A percentile compares a stretch with the other conserved stretches of the same genome.
Evolutionary conservation across 305 asterid genomes (phyloP).

Genomic region (Fraxinus velutina): DNA sequence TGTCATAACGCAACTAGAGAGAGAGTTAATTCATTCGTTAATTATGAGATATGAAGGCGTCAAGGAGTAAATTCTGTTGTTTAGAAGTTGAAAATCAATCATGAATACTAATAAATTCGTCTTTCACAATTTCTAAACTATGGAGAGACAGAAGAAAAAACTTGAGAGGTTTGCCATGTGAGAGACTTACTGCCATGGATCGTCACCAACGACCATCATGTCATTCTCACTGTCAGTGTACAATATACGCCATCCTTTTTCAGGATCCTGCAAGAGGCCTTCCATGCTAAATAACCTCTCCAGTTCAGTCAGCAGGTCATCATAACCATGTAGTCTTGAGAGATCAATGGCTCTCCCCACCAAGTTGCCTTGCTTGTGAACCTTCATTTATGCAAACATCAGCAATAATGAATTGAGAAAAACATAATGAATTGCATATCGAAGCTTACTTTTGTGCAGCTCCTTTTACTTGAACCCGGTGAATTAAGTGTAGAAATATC

Average conservation of each 20-base stretch:
- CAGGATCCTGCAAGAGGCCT: constrained; percentile 67
- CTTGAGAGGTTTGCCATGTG: not conserved
- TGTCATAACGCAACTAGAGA: no score
- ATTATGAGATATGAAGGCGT: not conserved
- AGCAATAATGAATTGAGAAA: constrained; percentile 1
- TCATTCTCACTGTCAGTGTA: constrained; percentile 94
- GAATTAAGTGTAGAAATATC: constrained; percentile 53
- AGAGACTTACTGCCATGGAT: constrained; percentile 93
- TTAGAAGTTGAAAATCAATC: not conserved
- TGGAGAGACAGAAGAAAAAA: not conserved
- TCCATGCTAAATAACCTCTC: constrained; percentile 89
- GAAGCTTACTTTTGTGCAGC: constrained; percentile 76
- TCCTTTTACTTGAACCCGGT: constrained; percentile 66
- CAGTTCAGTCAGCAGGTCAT: constrained; percentile 61
- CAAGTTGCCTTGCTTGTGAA: constrained; percentile 93
- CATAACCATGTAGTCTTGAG: constrained; percentile 63
- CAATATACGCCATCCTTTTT: constrained; percentile 83
- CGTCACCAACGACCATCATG: constrained; percentile 99
- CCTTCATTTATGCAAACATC: constrained; percentile 39
- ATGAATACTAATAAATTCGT: not conserved
- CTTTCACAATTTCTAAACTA: not conserved
- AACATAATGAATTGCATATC: not conserved
- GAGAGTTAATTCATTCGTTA: no score
- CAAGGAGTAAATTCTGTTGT: not conserved
- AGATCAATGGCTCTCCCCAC: constrained; percentile 96